Conservation (phyloP, 805 yeast genomes). For the Priceomyces medius region DNA sequence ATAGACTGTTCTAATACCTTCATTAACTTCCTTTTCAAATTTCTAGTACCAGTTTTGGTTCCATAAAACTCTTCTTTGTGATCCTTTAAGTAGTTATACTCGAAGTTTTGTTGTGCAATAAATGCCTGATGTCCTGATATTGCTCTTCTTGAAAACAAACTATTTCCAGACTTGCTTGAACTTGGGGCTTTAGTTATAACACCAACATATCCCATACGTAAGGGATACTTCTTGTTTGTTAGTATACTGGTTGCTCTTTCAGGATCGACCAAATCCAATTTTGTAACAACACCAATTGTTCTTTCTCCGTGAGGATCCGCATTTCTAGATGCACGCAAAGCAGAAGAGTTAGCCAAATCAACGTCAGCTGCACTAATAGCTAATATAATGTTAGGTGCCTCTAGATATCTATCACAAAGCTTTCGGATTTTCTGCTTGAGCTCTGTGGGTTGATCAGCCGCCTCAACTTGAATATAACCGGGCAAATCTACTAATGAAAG, state of each 20-base stretch:
- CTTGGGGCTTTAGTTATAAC: conserved; percentile 84
- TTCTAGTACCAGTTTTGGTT: conserved; percentile 73
- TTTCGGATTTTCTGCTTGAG: conserved; percentile 75
- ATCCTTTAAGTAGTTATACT: conserved; percentile 56
- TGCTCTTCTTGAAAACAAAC: conserved; percentile 47
- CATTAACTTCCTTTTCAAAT: conserved; percentile 77
- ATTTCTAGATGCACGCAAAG: conserved; percentile 80
- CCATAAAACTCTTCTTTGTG: conserved; percentile 59
- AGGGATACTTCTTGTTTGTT: conserved; percentile 79
- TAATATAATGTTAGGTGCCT: conserved; percentile 87
- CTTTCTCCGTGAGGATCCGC: conserved; percentile 95
- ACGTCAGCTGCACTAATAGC: conserved; percentile 98
- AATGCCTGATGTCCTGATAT: conserved; percentile 59
- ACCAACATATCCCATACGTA: conserved; percentile 96
- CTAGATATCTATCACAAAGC: conserved; percentile 81
- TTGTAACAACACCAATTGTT: conserved; percentile 95
- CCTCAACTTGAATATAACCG: conserved; percentile 95
- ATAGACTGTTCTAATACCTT: conserved; percentile 84
- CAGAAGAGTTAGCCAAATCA: conserved; percentile 94
- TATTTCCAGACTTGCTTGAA: conserved; percentile 19
- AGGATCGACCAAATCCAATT: conserved; percentile 85
- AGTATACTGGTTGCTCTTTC: conserved; percentile 65
- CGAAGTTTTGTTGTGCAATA: conserved; percentile 63
- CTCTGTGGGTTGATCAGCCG: conserved; percentile 90
- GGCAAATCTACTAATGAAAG: conserved; percentile 93